These are phyloP conservation scores for Kickxella alabastrina DNA, from an alignment of 192 early-diverging fungal species.

Conservation along the genomic window DNA sequence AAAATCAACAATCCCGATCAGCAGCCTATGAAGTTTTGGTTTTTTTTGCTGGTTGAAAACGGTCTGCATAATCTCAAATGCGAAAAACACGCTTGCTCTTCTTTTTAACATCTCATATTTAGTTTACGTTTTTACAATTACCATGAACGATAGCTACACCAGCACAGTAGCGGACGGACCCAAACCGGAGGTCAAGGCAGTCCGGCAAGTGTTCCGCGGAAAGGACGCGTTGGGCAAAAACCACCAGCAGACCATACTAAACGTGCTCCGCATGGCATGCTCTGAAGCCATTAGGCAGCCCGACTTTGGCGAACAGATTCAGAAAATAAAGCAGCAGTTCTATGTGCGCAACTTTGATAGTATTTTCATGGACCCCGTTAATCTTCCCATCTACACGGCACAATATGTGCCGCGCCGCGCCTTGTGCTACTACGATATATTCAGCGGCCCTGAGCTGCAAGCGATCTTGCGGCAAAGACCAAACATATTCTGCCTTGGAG, in stretches of 20 bases:
- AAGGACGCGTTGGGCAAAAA: conserved; percentile 5
- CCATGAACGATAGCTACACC: too few species aligned
- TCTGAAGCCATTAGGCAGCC: conserved; percentile 53
- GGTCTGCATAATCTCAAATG: too few species aligned
- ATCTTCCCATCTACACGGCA: conserved; percentile 80
- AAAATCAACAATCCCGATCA: too few species aligned
- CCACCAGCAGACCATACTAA: conserved; percentile 56
- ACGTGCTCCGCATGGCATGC: conserved; percentile 62
- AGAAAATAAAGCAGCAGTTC: conserved; percentile 80
- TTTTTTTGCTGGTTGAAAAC: too few species aligned
- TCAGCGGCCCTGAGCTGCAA: conserved; percentile 50
- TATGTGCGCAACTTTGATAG: conserved; percentile 73
- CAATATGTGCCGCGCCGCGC: conserved; percentile 82
- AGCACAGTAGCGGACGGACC: too few species aligned
- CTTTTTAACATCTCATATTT: too few species aligned
- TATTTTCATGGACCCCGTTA: conserved; percentile 71
- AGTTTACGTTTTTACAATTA: too few species aligned
- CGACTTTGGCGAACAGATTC: conserved; percentile 60
- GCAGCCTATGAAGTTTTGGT: too few species aligned
- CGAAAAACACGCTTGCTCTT: too few species aligned
- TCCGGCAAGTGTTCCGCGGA: neutral
- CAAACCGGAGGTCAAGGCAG: too few species aligned
- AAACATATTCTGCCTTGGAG: conserved; percentile 66
- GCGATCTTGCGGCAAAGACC: conserved; percentile 49
- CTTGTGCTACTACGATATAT: conserved; percentile 78